Conservation (phyloP, 495 filamentous ascomycete species). For the Aspergillus leporis region DNA sequence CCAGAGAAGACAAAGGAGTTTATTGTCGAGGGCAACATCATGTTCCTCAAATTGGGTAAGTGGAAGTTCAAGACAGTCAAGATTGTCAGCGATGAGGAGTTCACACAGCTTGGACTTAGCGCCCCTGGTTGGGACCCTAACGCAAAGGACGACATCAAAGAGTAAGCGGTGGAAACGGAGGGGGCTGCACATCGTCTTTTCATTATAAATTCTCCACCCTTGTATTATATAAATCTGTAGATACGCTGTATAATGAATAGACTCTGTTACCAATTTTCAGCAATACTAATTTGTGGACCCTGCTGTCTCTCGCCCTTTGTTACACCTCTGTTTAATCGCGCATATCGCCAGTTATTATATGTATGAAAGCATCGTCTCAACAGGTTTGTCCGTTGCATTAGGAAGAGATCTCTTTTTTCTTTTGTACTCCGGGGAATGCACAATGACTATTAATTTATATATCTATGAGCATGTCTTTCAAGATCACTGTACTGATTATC, state of each 20-base stretch:
- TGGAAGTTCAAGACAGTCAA: conserved; percentile 75
- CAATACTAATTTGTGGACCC: neutral
- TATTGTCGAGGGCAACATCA: conserved; percentile 59
- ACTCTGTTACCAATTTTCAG: neutral
- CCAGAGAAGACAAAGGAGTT: conserved; percentile 58
- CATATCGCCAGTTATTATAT: neutral
- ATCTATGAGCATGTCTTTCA: no score
- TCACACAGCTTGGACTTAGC: conserved; percentile 40
- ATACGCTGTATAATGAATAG: conserved; percentile 1
- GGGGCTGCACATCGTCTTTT: neutral
- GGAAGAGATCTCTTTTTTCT: no score
- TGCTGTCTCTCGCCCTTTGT: neutral
- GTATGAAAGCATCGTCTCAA: neutral
- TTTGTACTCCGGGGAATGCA: no score
- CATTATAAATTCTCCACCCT: neutral
- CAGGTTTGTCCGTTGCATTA: no score
- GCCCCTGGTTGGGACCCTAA: conserved; percentile 43
- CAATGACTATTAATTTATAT: no score
- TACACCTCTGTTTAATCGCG: neutral
- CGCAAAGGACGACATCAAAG: neutral
- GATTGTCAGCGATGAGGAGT: conserved; percentile 73
- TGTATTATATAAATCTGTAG: conserved; percentile 8
- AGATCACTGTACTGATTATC: no score
- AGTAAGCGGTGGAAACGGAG: neutral
- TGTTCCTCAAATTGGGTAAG: conserved; percentile 77